These are phyloP conservation scores for Sporothrix brunneoviolacea DNA, from an alignment of 2,329 filamentous ascomycete genomes.

Conservation along the genomic window DNA sequence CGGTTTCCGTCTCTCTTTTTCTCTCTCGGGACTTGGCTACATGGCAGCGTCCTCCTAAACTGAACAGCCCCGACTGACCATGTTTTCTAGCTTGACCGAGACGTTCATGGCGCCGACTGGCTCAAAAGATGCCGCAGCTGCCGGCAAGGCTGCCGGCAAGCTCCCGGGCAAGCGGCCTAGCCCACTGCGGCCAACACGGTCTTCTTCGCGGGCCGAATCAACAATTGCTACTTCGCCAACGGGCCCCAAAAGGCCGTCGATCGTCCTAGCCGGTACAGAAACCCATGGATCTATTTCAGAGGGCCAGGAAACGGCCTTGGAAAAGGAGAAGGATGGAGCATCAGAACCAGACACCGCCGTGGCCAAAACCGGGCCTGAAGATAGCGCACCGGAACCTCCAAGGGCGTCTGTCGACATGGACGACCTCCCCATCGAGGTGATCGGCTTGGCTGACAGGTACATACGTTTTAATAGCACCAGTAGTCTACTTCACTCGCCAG, in stretches of 20 bases:
- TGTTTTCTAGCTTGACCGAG: slow-evolving; percentile 25
- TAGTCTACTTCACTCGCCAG: too few species aligned
- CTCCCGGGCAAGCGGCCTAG: slow-evolving; percentile 18
- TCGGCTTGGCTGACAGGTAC: slow-evolving; percentile 82
- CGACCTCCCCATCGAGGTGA: slow-evolving; percentile 87
- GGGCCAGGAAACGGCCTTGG: neutral
- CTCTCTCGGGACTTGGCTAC: too few species aligned
- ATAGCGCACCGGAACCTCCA: slow-evolving; percentile 36
- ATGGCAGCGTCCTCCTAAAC: too few species aligned
- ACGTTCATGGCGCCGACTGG: slow-evolving; percentile 25
- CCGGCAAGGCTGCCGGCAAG: slow-evolving; percentile 9
- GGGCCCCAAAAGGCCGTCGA: slow-evolving; percentile 16
- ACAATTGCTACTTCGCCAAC: neutral
- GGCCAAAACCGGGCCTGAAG: slow-evolving; percentile 37
- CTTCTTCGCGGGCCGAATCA: slow-evolving; percentile 22
- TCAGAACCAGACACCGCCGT: slow-evolving; percentile 36
- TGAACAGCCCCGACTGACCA: slow-evolving; percentile 20
- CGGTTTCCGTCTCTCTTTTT: neutral
- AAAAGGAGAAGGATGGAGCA: slow-evolving; percentile 17
- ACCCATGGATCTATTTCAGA: neutral
- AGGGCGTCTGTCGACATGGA: slow-evolving; percentile 66
- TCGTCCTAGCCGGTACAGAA: slow-evolving; percentile 16
- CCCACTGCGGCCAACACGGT: slow-evolving; percentile 24
- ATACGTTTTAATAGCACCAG: too few species aligned
- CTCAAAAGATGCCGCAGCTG: slow-evolving; percentile 19